Conservation (phyloP, 2,329 filamentous ascomycete species). For the Stemphylium lycopersici region DNA sequence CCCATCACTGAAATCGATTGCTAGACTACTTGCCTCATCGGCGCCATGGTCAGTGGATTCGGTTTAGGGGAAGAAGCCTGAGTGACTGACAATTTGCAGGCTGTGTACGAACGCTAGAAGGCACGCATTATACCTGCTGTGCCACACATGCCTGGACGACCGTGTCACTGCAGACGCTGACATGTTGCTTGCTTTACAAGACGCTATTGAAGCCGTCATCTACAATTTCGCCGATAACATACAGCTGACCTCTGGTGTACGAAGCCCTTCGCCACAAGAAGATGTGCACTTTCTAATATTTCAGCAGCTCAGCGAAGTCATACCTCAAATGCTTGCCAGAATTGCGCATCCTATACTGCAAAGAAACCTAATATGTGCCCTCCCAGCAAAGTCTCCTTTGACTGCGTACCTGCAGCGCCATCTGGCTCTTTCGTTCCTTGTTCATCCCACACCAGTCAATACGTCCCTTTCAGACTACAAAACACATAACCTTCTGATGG, state of each 20-base stretch:
- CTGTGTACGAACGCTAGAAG: conserved; percentile 27
- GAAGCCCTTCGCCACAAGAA: conserved; percentile 15
- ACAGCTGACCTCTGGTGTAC: conserved; percentile 32
- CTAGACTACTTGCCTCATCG: conserved; percentile 30
- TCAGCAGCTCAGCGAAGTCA: conserved; percentile 33
- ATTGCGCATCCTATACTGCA: conserved; percentile 60
- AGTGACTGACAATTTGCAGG: conserved; percentile 21
- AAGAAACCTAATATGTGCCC: conserved; percentile 62
- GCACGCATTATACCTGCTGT: conserved; percentile 34
- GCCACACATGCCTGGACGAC: conserved; percentile 41
- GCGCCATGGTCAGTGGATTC: conserved; percentile 32
- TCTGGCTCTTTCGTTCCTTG: conserved; percentile 69
- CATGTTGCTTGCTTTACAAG: conserved; percentile 33
- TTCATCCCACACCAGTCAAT: conserved; percentile 46
- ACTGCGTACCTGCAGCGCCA: conserved; percentile 68
- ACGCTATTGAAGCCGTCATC: conserved; percentile 41
- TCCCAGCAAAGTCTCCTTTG: conserved; percentile 61
- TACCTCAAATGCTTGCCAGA: conserved; percentile 35
- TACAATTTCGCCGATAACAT: conserved; percentile 32
- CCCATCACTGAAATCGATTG: conserved; percentile 28
- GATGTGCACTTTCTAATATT: conserved; percentile 29
- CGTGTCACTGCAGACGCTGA: conserved; percentile 32
- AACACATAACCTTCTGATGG: conserved; percentile 29
- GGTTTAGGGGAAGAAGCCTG: not conserved
- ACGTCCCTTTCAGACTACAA: conserved; percentile 32